phyloP scores from a whole-genome alignment of 2,329 filamentous ascomycete genomes.

The Drechslerella dactyloides region DNA sequence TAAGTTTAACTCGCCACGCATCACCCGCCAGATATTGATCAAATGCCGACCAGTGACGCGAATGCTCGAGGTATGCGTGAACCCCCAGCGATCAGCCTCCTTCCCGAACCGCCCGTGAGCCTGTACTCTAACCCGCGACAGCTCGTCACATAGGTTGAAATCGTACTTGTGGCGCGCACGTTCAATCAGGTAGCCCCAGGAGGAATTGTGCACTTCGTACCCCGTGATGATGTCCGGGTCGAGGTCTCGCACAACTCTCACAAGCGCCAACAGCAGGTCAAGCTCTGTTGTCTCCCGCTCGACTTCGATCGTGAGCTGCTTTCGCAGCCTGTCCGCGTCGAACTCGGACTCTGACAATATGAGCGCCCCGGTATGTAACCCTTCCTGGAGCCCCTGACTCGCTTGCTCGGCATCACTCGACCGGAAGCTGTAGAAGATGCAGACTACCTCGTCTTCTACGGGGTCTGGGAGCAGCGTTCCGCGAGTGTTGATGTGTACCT shows the following conservation, averaged over 20 bases:
- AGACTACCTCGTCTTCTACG: constrained; percentile 84
- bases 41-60: constrained; percentile 91
- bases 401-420: constrained; percentile 70
- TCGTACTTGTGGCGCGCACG: constrained; percentile 80
- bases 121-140: constrained; percentile 84
- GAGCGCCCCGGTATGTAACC: constrained; percentile 72
- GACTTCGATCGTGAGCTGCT: constrained; percentile 69
- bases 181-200: constrained; percentile 96
- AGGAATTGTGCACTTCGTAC: constrained; percentile 90
- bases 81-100: constrained; percentile 88
- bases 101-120: constrained; percentile 84
- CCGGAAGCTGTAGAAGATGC: constrained; percentile 88
- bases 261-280: constrained; percentile 81
- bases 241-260: constrained; percentile 79
- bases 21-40: constrained; percentile 96
- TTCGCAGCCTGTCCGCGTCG: constrained; percentile 68
- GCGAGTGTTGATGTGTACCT: constrained; percentile 88
- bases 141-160: constrained; percentile 86
- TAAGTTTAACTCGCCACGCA: constrained; percentile 89
- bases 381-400: constrained; percentile 61
- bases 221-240: constrained; percentile 94
- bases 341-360: constrained; percentile 70
- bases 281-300: constrained; percentile 79
- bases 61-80: constrained; percentile 90
- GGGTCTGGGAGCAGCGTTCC: constrained; percentile 84